Evolutionary conservation across 345 rosid species (phyloP), one percentile per base, ranked within the genome.

Genomic region (Populus euphratica): DNA sequence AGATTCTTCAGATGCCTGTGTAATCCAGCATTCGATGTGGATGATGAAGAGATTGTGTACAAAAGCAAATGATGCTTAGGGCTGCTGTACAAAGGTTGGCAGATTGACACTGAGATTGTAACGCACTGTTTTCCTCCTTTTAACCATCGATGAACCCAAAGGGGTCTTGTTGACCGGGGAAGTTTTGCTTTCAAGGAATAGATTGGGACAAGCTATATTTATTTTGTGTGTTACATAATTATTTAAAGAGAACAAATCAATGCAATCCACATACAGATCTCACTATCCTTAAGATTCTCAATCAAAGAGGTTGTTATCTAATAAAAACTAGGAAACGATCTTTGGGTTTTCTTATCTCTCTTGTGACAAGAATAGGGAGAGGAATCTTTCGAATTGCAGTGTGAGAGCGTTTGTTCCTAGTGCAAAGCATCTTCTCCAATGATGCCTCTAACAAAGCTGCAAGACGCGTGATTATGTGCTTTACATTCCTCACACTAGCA

Each of bases 1-100:
- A 90, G 96, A 87, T 91, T 95, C 23, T 95, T 93, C 88, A 95
- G 97, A 86, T 95, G 99, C 89, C 91, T 93, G 29, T 95, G 97
- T 78, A 95, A 89, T 82, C 99, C 98, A 31, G 98, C 99, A 72
- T 93, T 90, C 63, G 94, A 95, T 70, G 99, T 93, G 41, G 99
- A 95, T 17, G 99, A 95, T 77, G 98, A 95, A 54, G 98, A 95
- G 80, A 90, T 91, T 73, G 91, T 91, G 49, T 93, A 91, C 90
- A 91, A 85, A 83, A 81, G 91, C 85, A 93, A 90, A 84, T 93
- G 92, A 90, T 69, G 63, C 29, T 39, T 3, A 23, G 27, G 36
- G 36, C 36, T 33, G 9, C 56, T 35, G 56, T 36, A 52, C 21
- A 27, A 41, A 41, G 44, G 44, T 10, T 68, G 36, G 25, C 12